Evolutionary conservation across 331 rosid species (phyloP), one percentile per base, ranked within the genome.

Genomic region (Spiraea crenata): DNA sequence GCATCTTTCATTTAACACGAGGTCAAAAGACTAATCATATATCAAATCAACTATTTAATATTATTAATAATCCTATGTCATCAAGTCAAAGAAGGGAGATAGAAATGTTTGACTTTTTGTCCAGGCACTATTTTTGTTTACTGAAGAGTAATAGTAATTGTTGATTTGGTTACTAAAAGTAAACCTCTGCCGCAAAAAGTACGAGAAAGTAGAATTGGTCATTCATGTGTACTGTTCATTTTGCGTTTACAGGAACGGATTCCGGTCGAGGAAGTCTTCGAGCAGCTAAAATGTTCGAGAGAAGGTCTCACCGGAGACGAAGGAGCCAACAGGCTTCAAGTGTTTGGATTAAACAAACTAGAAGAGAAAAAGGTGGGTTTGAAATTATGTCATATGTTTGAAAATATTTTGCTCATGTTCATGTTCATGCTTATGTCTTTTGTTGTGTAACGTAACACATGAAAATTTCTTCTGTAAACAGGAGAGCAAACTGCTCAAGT

Each of bases 181-280:
- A 58, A 58, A 37, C 3, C 14, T 37, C 0, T 37, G 7, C 19
- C 7, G 3, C 20, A 57, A 6, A 11, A 1, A 40, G 5, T 2
- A n/a, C n/a, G n/a, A 7, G 31, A 16, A 13, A 15, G 50, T 6
- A 39, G 5, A 51, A 42, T 34, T 25, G 64, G 14, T 55, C 5
- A 5, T 60, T 42, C 50, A 3, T 16, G 46, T 57, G 17, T 14
- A 7, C 55, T 1, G 12, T 0, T 42, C 46, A 39, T 14, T 47
- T 82, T 54, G 45, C 60, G 65, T 76, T n/a, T 39, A 50, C 89
- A 93, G 97, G 99, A 93, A 70, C 85, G 81, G 48, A 89, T 93
- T 85, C 99, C 99, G 0, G 78, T 93, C 38, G 99, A 91, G 74
- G 97, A 93, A 79, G 99, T 93, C 81, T 93, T 93, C 68, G 97